Base-by-base conservation (phyloP, 2,329 filamentous ascomycete genomes). In the Furcasterigmium furcatum region DNA sequence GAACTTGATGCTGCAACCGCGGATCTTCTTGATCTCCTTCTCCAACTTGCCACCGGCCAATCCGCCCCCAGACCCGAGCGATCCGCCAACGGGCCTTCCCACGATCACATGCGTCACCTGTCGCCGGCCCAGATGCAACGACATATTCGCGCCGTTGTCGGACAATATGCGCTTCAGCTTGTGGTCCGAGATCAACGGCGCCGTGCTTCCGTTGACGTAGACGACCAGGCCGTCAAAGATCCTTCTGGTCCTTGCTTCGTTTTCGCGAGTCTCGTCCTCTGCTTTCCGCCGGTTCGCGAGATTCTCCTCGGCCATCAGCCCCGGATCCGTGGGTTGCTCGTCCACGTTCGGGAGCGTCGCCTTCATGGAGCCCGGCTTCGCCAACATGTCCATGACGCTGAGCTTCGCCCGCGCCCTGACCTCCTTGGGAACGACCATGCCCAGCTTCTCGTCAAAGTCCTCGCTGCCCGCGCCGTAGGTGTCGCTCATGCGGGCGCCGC, bases 201-300 rank as follows among this genome's bases (percentile, higher is more conserved):
- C 78, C 3, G 90, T 95, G 54, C 87, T 91, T 49, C 91, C 91
- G 65, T 96, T 96, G 65, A 96, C 79, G 67, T 92, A 94, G 56
- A 96, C 78, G 43, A 80, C 84, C 19, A 91, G 75, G 14, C 83
- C 80, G 38, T 79, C 67, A 61, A 96, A 91, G 44, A 95, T 77
- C 39, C 70, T 58, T 53, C 56, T 61, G 51, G 32, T 55, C 48
- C 41, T 54, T 16, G 54, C 47, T 18, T 50, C 51, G 36, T 65
- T 61, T n/a, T 61, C 62, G 3, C 49, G 50, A 13, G 34, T 8
- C 34, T 36, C 34, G 46, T 51, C 32, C 25, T n/a, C 19, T 38
- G 24, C n/a, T n/a, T n/a, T n/a, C n/a, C n/a, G n/a, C n/a, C n/a
- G n/a, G n/a, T n/a, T n/a, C n/a, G n/a, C n/a, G n/a, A n/a, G n/a